Conservation (phyloP, 2,329 filamentous ascomycete genomes). For the Aspergillus candidus region DNA sequence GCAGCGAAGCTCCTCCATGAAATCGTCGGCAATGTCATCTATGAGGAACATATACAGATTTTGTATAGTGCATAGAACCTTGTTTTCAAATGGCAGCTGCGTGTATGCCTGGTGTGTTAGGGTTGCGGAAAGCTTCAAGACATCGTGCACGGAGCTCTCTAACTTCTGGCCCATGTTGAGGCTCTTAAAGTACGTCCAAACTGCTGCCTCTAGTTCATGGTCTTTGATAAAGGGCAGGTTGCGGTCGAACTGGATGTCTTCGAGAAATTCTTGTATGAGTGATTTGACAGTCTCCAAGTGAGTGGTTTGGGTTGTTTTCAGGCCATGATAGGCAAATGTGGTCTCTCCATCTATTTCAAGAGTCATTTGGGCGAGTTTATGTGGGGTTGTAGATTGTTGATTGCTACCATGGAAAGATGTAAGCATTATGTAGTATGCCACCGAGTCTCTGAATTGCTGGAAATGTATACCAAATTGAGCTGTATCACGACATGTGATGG, state of each 20-base stretch:
- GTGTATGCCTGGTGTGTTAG: constrained; percentile 6
- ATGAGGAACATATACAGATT: constrained; percentile 12
- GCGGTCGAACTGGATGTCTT: constrained; percentile 7
- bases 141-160: constrained; percentile 1
- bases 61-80: constrained; percentile 7
- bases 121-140: constrained; percentile 8
- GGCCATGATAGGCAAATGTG: too few relatives aligned
- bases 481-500: too few relatives aligned
- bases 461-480: too few relatives aligned
- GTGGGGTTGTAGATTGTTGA: too few relatives aligned
- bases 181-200: constrained; percentile 9
- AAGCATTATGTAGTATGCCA: too few relatives aligned
- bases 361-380: too few relatives aligned
- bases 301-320: too few relatives aligned
- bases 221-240: constrained; percentile 4
- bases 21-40: constrained; percentile 9
- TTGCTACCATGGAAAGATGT: too few relatives aligned
- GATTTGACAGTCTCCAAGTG: constrained; percentile 1
- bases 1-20: constrained; percentile 6
- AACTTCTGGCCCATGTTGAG: constrained; percentile 4
- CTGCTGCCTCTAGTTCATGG: constrained; percentile 2
- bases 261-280: constrained; percentile 8
- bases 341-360: too few relatives aligned
- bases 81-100: constrained; percentile 8
- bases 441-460: too few relatives aligned